Evolutionary conservation across 2,329 filamentous ascomycete genomes (phyloP).

Genomic region (Pezicula rhizophila): DNA sequence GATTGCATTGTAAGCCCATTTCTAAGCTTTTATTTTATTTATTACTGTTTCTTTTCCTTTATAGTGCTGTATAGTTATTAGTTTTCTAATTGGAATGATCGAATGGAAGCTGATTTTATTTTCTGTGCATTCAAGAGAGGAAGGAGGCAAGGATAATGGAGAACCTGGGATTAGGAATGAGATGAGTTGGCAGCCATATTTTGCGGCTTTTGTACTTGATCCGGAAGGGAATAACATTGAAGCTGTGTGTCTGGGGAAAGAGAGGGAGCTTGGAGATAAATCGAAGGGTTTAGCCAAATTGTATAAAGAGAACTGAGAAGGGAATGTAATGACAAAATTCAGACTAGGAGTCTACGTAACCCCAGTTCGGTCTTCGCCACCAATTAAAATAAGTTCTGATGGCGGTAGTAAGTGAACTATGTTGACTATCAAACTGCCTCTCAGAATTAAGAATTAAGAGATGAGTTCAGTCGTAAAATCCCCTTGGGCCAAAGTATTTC

Average conservation of each 20-base stretch:
- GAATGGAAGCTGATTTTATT: not conserved
- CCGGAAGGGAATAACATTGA: constrained; percentile 16
- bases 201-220: constrained; percentile 12
- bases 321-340: too few relatives aligned
- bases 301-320: not conserved
- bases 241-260: constrained; percentile 14
- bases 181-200: constrained; percentile 14
- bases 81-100: not conserved
- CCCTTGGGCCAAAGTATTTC: too few relatives aligned
- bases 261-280: not conserved
- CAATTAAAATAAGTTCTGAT: too few relatives aligned
- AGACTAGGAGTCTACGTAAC: too few relatives aligned
- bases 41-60: not conserved
- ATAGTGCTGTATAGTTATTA: too few relatives aligned
- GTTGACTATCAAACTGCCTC: too few relatives aligned
- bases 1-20: constrained; percentile 7
- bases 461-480: too few relatives aligned
- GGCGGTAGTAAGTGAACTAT: too few relatives aligned
- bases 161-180: constrained; percentile 12
- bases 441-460: too few relatives aligned
- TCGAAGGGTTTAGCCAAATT: not conserved
- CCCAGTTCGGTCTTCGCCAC: too few relatives aligned
- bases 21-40: not conserved
- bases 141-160: constrained; percentile 13
- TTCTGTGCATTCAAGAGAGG: constrained; percentile 4